Percentiles rank a stretch among this genome's conserved stretches.
phyloP scores from a whole-genome alignment of 1,284 basidiomycete genomes.

The Irpex sp. region DNA sequence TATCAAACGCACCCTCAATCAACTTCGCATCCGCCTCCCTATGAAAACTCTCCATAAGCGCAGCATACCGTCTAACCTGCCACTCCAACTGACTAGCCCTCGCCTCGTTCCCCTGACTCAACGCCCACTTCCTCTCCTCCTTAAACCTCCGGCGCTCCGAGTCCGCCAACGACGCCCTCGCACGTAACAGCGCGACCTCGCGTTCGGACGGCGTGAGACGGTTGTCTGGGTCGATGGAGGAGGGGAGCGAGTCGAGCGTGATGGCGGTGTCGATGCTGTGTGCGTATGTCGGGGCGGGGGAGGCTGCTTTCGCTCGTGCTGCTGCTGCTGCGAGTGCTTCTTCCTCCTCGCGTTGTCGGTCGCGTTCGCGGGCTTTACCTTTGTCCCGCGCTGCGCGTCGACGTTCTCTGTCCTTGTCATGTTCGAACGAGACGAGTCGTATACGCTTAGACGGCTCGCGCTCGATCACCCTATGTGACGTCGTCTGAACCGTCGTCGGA shows the following conservation, averaged over 20 bases:
- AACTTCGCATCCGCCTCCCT: conserved; percentile 72
- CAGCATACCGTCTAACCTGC: conserved; percentile 75
- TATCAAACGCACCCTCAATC: conserved; percentile 50
- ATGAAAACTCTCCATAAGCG: conserved; percentile 75
- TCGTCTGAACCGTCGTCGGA: conserved; percentile 4
- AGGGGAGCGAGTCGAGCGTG: conserved; percentile 46
- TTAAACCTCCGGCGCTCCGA: conserved; percentile 76
- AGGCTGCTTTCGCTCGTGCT: conserved; percentile 19
- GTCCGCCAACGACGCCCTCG: conserved; percentile 74
- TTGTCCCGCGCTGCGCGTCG: conserved; percentile 5
- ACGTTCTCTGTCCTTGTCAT: conserved; percentile 19
- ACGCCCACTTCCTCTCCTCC: conserved; percentile 81
- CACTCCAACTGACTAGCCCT: conserved; percentile 74
- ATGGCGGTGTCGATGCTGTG: conserved; percentile 21
- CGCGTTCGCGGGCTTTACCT: conserved; percentile 2
- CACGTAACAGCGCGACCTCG: conserved; percentile 66
- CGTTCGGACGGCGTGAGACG: conserved; percentile 63
- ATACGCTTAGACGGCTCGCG: conserved; percentile 23
- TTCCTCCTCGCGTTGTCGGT: not conserved
- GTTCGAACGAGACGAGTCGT: conserved; percentile 27
- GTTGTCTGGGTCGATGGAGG: conserved; percentile 54
- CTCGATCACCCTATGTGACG: conserved; percentile 7
- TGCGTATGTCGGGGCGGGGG: conserved; percentile 27
- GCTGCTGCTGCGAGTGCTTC: not conserved
- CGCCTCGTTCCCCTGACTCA: conserved; percentile 68